Evolutionary conservation across 805 yeast genomes (phyloP).

Genomic region (Lipomyces starkeyi): DNA sequence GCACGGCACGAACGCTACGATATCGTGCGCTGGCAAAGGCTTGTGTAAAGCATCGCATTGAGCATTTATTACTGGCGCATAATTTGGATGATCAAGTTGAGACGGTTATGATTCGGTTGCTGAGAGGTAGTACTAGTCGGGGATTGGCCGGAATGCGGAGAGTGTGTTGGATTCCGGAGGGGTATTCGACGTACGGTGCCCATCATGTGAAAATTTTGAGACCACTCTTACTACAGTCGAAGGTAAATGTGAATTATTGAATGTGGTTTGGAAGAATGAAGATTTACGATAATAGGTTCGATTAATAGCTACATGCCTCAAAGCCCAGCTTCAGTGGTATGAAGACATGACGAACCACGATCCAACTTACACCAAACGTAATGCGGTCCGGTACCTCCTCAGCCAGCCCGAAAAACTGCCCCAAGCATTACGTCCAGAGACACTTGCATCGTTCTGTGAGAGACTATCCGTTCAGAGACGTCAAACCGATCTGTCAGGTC

Average conservation of each 20-base stretch:
- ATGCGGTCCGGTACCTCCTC: slow-evolving; percentile 53
- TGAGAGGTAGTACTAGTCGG: slow-evolving; percentile 53
- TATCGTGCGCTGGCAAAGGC: slow-evolving; percentile 52
- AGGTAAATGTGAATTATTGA: slow-evolving; percentile 42
- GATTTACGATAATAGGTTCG: background rate
- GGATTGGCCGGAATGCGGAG: slow-evolving; percentile 56
- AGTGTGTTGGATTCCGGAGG: slow-evolving; percentile 11
- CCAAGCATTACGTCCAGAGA: slow-evolving; percentile 25
- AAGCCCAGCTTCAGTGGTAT: slow-evolving; percentile 59
- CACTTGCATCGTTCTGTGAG: slow-evolving; percentile 1
- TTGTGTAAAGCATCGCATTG: slow-evolving; percentile 49
- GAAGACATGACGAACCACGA: slow-evolving; percentile 72
- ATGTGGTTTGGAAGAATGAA: background rate
- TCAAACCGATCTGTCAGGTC: background rate
- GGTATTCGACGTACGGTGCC: slow-evolving; percentile 5
- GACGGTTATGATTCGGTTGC: slow-evolving; percentile 64
- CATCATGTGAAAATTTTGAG: slow-evolving; percentile 48
- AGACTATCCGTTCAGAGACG: slow-evolving; percentile 8
- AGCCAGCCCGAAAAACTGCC: slow-evolving; percentile 37
- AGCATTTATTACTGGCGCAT: slow-evolving; percentile 65
- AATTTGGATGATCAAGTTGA: slow-evolving; percentile 76
- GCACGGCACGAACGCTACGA: slow-evolving; percentile 61
- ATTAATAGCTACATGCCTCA: slow-evolving; percentile 54
- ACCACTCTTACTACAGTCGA: slow-evolving; percentile 59
- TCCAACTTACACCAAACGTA: slow-evolving; percentile 60